Conservation (phyloP, 371 early-diverging fungal genomes). For the Nosema muscidifuracis region DNA sequence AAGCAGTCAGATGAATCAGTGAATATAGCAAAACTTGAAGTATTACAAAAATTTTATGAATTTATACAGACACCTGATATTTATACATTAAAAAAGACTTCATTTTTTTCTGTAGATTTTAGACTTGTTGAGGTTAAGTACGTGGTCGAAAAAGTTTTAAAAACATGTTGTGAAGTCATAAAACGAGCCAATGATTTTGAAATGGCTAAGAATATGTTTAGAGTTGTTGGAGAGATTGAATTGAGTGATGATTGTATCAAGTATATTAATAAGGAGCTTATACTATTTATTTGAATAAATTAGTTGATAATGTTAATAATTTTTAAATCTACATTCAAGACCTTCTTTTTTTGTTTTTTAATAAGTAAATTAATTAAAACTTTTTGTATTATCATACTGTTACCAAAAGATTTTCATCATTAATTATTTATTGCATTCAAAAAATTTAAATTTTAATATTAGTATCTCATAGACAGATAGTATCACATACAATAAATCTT, state of each 20-base stretch:
- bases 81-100: slow-evolving; percentile 19
- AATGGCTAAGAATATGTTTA: slow-evolving; percentile 46
- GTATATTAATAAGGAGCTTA: slow-evolving; percentile 37
- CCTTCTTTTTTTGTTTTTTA: no score
- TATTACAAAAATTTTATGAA: slow-evolving; percentile 32
- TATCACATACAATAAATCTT: no score
- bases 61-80: slow-evolving; percentile 32
- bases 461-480: no score
- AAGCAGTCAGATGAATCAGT: slow-evolving; percentile 1
- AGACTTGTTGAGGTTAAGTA: slow-evolving; percentile 25
- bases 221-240: slow-evolving; percentile 41
- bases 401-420: no score
- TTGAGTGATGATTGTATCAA: slow-evolving; percentile 39
- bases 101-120: slow-evolving; percentile 19
- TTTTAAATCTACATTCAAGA: no score
- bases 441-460: no score
- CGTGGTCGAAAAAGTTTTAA: slow-evolving; percentile 49
- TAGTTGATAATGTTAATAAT: no score
- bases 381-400: no score
- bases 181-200: slow-evolving; percentile 30
- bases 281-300: slow-evolving; percentile 38
- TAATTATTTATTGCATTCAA: no score
- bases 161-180: slow-evolving; percentile 31
- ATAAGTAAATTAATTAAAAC: no score
- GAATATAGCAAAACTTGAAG: slow-evolving; percentile 14